Base-by-base conservation (phyloP, 228 moss, liverwort and hornwort species). In the Sphagnum magellanicum region DNA sequence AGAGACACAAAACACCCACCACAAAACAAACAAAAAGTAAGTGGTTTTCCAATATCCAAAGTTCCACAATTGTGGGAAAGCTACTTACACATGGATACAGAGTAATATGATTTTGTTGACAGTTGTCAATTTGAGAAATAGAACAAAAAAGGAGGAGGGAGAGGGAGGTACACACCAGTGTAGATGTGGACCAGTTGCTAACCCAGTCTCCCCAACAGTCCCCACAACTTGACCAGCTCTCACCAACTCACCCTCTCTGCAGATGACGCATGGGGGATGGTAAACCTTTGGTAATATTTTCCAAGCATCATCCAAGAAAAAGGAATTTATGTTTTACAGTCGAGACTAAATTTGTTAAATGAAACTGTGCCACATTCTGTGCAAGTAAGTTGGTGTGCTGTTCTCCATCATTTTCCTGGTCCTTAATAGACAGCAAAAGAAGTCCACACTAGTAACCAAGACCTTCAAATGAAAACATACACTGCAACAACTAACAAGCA, bases 121-220 rank as follows among this genome's bases (percentile, higher is more conserved):
- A 32, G 1, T 7, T 62, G 48, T 11, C 50, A 64, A 16, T 59
- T 16, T 57, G 46, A 15, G 48, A 49, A 13, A 4, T 0, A 6
- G 17, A 9, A 13, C 61, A 12, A 59, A 48, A 48, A 47, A 61
- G 48, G 59, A 6, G 12, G 14, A 70, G 49, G 8, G 48, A 60
- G 5, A 8, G 59, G 55, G 55, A 55, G 32, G 32, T 15, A 61
- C 65, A 66, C 46, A 86, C 89, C 90, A 90, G 72, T 90, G 90
- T 68, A 90, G 72, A 73, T 90, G 90, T 47, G 90, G 90, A 52
- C 90, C 88, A 6, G 88, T 90, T 50, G 90, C 90, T 16, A 90
- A 72, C 48, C 90, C 90, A 48, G 81, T 88, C 62, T 90, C 83
- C 16, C 90, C 90, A 63, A 90, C 85, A 48, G 79, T 78, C 73